These are phyloP conservation scores for Pichia phayaonensis DNA, from an alignment of 805 yeast species.

Conservation along the genomic window DNA sequence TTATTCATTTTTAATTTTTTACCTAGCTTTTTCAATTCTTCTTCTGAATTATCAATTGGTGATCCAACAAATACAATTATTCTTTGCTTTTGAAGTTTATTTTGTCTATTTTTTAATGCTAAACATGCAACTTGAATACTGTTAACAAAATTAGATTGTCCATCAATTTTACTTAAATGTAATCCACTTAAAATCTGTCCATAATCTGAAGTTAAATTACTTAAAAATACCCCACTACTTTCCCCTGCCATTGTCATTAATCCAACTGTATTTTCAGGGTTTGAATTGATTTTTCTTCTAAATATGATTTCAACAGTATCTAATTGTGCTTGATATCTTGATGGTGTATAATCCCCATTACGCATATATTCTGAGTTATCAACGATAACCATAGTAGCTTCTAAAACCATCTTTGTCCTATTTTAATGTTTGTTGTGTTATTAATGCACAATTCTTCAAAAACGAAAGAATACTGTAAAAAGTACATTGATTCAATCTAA, in stretches of 20 bases:
- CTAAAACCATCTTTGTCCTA: conserved; percentile 63
- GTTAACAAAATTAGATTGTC: conserved; percentile 59
- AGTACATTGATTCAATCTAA: too few relatives aligned
- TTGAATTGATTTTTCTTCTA: conserved; percentile 74
- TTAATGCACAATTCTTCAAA: too few relatives aligned
- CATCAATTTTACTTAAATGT: conserved; percentile 69
- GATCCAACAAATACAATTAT: conserved; percentile 85
- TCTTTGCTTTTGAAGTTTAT: conserved; percentile 85
- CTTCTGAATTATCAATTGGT: conserved; percentile 63
- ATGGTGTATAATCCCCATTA: conserved; percentile 87
- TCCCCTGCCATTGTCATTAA: conserved; percentile 81
- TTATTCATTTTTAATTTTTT: conserved; percentile 90
- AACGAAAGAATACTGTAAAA: too few relatives aligned
- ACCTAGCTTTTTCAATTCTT: conserved; percentile 75
- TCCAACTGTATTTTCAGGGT: conserved; percentile 94
- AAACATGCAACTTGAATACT: conserved; percentile 90
- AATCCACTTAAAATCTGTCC: conserved; percentile 81
- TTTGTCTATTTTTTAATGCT: conserved; percentile 93
- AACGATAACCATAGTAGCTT: conserved; percentile 90
- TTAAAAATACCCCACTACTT: conserved; percentile 70
- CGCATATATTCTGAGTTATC: conserved; percentile 96
- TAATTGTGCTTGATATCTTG: conserved; percentile 86
- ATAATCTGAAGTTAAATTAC: conserved; percentile 79
- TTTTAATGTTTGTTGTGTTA: too few relatives aligned
- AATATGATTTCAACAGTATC: conserved; percentile 85